Percentiles rank a stretch among this genome's conserved stretches.
These are phyloP conservation scores for Coemansia sp. DNA, from an alignment of 192 early-diverging fungal genomes.

Conservation along the genomic window DNA sequence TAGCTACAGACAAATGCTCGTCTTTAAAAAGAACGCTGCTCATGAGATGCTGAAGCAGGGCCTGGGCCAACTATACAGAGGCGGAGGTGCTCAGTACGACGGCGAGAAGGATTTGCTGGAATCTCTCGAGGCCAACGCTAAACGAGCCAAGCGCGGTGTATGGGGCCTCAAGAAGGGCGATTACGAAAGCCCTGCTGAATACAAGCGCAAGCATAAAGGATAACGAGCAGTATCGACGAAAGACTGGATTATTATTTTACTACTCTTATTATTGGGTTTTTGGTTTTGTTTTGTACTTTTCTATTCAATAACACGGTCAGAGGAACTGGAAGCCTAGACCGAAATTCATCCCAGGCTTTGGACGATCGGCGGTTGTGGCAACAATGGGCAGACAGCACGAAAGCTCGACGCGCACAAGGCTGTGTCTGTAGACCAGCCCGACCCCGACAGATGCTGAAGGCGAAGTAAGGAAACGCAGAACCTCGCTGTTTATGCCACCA, in stretches of 20 bases:
- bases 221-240: not conserved
- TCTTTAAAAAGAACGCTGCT: slow-evolving; percentile 33
- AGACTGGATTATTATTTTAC: not conserved
- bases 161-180: slow-evolving; percentile 43
- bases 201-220: slow-evolving; percentile 31
- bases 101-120: slow-evolving; percentile 38
- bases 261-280: not conserved
- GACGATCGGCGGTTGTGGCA: slow-evolving; percentile 60
- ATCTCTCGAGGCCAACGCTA: slow-evolving; percentile 30
- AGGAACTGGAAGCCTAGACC: slow-evolving; percentile 83
- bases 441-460: slow-evolving; percentile 77
- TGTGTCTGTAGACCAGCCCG: slow-evolving; percentile 85
- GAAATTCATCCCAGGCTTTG: slow-evolving; percentile 80
- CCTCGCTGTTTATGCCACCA: not conserved
- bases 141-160: slow-evolving; percentile 29
- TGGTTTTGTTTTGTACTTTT: too few species aligned
- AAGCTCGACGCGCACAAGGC: slow-evolving; percentile 82
- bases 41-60: slow-evolving; percentile 43
- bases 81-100: slow-evolving; percentile 48
- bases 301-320: slow-evolving; percentile 1
- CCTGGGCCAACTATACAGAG: slow-evolving; percentile 37
- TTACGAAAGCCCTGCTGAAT: slow-evolving; percentile 40
- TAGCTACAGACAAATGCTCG: slow-evolving; percentile 16
- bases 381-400: slow-evolving; percentile 86
- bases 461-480: slow-evolving; percentile 53